Evolutionary conservation across 2,329 filamentous ascomycete species (phyloP), one percentile per base, ranked within the genome.

Genomic region (Colletotrichum neosansevieriae): DNA sequence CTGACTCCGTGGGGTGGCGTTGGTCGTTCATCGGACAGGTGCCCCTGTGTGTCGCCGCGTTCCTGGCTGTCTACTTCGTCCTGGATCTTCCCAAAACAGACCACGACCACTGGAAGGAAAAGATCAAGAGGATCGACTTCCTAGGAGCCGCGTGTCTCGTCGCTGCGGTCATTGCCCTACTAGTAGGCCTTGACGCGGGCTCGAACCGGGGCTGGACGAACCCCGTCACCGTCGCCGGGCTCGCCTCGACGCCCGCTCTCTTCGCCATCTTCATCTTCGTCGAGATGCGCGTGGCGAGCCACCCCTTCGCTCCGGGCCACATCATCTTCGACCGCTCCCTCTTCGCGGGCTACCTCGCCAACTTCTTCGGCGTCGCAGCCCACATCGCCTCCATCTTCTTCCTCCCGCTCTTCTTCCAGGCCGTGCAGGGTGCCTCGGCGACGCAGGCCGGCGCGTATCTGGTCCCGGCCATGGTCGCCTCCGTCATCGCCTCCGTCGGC

Each of bases 321-420:
- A 87, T 94, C 72, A 91, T 94, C 71, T 89, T 93, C 74, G 85
- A 91, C 74, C 83, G 84, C 6, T 85, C 85, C 6, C 83, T 94
- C 32, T 84, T 93, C 57, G 88, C 91, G 3, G 88, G 87, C 75
- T 94, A 91, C 73, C 78, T 89, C 1, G 88, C 88, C 76, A 94
- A 94, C 76, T 92, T 94, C 79, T 94, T 93, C 77, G 84, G 86
- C 58, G 86, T 91, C 60, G 88, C 84, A 1, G 89, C 86, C 13
- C 80, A 84, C 69, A 79, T 83, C 74, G 85, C 87, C 0, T 79
- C 85, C 1, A 71, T 92, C 4, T 95, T 93, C 81, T 93, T 92
- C 79, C 81, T 93, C n/a, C 91, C 92, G 1, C 82, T 95, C 2
- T 93, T 91, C 78, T 93, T 92, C 79, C 93, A 95, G 78, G 92